Evolutionary conservation across 2,329 filamentous ascomycete species (phyloP), one percentile per base, ranked within the genome.

Genomic region (Arthrobotrys entomopaga): DNA sequence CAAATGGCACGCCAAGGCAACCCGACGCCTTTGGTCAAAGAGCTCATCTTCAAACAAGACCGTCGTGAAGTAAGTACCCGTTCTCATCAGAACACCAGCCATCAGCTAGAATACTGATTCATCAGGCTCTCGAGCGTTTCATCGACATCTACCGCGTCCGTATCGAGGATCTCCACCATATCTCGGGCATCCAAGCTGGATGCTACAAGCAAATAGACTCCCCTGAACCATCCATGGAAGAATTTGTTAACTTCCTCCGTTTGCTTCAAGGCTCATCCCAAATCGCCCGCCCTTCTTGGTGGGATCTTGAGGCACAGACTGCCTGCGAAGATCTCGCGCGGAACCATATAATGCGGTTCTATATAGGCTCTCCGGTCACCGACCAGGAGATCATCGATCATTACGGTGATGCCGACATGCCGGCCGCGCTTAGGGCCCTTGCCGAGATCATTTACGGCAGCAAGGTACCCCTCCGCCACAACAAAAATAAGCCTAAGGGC

Each of bases 281-380:
- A 26, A 54, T 53, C 6, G 69, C 50, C 15, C 69, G 69, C 3
- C 69, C 69, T 8, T 34, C 52, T 10, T 73, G 69, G 69, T 73
- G 69, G 69, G 69, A 73, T 34, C 13, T 66, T 1, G 61, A 34
- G 6, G 49, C 69, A 2, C 69, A 73, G 16, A 50, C 49, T 0
- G 40, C 65, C 15, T 73, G 69, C 40, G 69, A 73, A 16, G 69
- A 73, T 10, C 63, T 73, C n/a, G 69, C 69, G 2, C 24, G 61
- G 7, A 73, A 73, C 22, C 61, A 61, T 22, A 56, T 65, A 20
- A 22, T 73, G 49, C 48, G 69, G 1, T 60, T 57, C 24, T 73
- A 66, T 13, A 61, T 73, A 16, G 69, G 69, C 3, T 60, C 34
- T 8, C 54, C 54, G 15, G 52, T 46, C n/a, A 49, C 50, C 2